These are phyloP conservation scores for Torulaspora indica DNA, from an alignment of 805 yeast genomes.

Conservation along the genomic window DNA sequence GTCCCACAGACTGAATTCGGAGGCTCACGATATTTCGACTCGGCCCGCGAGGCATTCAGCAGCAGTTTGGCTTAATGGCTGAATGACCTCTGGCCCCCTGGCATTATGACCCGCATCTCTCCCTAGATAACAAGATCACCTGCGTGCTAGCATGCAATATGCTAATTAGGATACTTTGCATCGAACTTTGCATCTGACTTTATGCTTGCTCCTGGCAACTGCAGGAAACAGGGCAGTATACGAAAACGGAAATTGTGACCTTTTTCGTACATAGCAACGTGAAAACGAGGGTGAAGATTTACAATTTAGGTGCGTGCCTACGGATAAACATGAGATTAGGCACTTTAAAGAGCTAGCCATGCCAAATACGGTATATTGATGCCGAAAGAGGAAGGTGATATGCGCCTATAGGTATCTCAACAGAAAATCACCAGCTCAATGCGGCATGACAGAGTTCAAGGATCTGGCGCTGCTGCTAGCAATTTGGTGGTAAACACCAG, in stretches of 20 bases:
- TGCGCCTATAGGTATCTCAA: not conserved
- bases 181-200: not conserved
- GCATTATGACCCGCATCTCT: constrained; percentile 1
- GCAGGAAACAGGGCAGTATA: no score
- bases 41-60: constrained; percentile 24
- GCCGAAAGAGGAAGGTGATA: not conserved
- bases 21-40: constrained; percentile 25
- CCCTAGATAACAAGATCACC: no score
- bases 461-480: not conserved
- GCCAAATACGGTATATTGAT: not conserved
- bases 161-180: no score
- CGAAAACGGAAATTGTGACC: no score
- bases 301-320: not conserved
- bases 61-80: no score
- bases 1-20: constrained; percentile 34
- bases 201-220: not conserved
- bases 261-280: no score
- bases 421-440: not conserved
- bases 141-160: no score
- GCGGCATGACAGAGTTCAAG: not conserved
- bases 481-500: not conserved
- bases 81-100: no score
- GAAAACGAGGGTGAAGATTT: not conserved
- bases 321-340: no score
- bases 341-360: no score